A percentile compares a stretch with the other conserved stretches of the same genome.
Conservation (phyloP, 495 filamentous ascomycete species). For the Neurospora hispaniola region DNA sequence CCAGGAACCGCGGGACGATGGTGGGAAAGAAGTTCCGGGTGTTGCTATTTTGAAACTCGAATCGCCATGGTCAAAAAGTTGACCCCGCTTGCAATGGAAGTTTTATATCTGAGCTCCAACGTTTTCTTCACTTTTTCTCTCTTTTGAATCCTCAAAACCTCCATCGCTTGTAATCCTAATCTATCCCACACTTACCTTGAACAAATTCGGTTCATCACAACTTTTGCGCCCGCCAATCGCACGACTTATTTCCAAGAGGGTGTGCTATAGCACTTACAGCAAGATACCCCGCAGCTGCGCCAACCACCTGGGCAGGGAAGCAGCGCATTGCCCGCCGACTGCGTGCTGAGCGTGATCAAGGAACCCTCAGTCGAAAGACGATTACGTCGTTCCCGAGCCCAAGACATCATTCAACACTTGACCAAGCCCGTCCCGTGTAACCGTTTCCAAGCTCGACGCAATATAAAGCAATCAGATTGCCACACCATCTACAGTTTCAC, state of each 20-base stretch:
- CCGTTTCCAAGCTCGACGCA: not conserved
- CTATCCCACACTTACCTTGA: not conserved
- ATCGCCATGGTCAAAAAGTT: constrained; percentile 1
- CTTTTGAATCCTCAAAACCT: not conserved
- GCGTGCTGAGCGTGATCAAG: not conserved
- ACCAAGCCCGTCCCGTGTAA: not conserved
- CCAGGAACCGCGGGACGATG: constrained; percentile 14
- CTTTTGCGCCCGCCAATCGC: not conserved
- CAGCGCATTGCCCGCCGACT: not conserved
- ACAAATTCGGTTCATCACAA: not conserved
- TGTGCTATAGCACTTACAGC: not conserved
- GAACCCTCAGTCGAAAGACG: not conserved
- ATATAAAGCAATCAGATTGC: not conserved
- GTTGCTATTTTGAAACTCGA: constrained; percentile 25
- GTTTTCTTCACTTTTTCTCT: not conserved
- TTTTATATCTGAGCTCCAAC: not conserved
- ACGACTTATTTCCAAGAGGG: not conserved
- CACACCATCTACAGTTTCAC: not conserved
- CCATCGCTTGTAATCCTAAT: not conserved
- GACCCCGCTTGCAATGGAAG: constrained; percentile 7
- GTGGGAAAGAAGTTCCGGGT: not conserved
- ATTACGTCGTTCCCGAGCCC: not conserved
- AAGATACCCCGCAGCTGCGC: not conserved
- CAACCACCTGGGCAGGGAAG: not conserved
- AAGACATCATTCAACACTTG: not conserved